Evolutionary conservation across 2,329 filamentous ascomycete species (phyloP), one percentile per base, ranked within the genome.

Genomic region (Sarocladiaceae sp.): DNA sequence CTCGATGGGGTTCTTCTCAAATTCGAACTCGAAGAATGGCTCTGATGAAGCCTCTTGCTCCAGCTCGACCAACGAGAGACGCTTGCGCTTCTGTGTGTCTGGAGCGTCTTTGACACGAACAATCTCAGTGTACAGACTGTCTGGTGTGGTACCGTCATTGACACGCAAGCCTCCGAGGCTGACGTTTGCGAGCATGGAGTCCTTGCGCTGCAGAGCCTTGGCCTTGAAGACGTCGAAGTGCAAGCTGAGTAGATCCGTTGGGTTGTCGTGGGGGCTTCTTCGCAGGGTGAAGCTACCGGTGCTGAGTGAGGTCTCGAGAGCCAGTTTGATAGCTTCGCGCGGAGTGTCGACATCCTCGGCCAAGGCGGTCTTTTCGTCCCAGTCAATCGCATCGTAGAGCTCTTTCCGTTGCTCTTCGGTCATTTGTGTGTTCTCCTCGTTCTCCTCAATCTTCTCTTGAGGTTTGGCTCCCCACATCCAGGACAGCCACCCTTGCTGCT

Each of bases 351-450:
- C 83, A 33, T 85, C 83, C 53, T 95, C 89, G 0, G 88, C 76
- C 31, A 98, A 75, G 2, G 85, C 87, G 48, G 90, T 83, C 70
- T 96, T 97, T 64, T 99, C 93, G 50, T 98, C 88, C 83, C 91
- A 99, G 56, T 97, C 93, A 55, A 99, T 99, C 41, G 88, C 94
- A 54, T 94, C 85, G 62, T 97, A 98, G 9, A 99, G 76, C 64
- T 98, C 91, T 61, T 97, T 89, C 33, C 91, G 83, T 61, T 99
- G 90, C 63, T 97, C 83, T 49, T 98, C 93, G 0, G 88, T 94
- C 75, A 98, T 95, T 48, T 88, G 80, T 0, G 83, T 87, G 50
- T 90, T 85, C 53, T 94, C 85, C 3, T 82, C 65, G 39, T 66
- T 68, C 37, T 69, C 74, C 34, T 85, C 73, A 32, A 85, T 76